Evolutionary conservation across 2,329 filamentous ascomycete genomes (phyloP).

Genomic region (Lecanicillium sp.): DNA sequence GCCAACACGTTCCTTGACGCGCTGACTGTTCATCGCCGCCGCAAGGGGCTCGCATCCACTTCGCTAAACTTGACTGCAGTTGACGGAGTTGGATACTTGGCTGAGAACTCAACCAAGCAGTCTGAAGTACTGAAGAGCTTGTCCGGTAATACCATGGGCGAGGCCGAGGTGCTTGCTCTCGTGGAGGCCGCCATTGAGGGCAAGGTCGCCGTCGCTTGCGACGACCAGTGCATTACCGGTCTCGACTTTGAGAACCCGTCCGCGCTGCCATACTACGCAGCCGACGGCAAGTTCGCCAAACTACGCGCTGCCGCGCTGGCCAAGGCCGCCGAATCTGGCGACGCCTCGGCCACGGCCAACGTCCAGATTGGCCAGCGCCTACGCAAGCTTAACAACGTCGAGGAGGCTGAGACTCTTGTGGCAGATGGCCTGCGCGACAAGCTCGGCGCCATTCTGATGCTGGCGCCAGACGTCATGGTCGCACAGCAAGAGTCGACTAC

Average conservation of each 20-base stretch:
- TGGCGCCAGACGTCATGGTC: constrained; percentile 15
- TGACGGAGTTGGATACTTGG: constrained; percentile 40
- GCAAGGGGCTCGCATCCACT: constrained; percentile 32
- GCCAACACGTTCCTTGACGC: constrained; percentile 39
- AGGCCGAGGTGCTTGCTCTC: constrained; percentile 46
- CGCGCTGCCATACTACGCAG: constrained; percentile 42
- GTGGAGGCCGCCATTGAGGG: constrained; percentile 42
- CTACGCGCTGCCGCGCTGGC: constrained; percentile 31
- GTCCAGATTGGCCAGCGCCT: constrained; percentile 13
- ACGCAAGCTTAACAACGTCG: constrained; percentile 5
- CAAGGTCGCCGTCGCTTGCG: constrained; percentile 30
- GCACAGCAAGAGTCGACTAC: constrained; percentile 13
- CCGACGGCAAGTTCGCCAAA: constrained; percentile 45
- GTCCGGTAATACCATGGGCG: constrained; percentile 38
- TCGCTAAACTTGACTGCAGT: constrained; percentile 46
- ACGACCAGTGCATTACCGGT: constrained; percentile 45
- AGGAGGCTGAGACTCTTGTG: constrained; percentile 18
- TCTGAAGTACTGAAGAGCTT: constrained; percentile 41
- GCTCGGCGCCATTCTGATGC: constrained; percentile 26
- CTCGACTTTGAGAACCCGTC: constrained; percentile 36
- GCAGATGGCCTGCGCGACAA: constrained; percentile 16
- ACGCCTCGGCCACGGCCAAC: constrained; percentile 5
- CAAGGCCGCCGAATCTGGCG: constrained; percentile 10
- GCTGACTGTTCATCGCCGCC: constrained; percentile 30
- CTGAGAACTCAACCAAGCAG: constrained; percentile 33